Evolutionary conservation across 2,329 filamentous ascomycete species (phyloP), one percentile per base, ranked within the genome.

Genomic region (Parastagonospora avenae): DNA sequence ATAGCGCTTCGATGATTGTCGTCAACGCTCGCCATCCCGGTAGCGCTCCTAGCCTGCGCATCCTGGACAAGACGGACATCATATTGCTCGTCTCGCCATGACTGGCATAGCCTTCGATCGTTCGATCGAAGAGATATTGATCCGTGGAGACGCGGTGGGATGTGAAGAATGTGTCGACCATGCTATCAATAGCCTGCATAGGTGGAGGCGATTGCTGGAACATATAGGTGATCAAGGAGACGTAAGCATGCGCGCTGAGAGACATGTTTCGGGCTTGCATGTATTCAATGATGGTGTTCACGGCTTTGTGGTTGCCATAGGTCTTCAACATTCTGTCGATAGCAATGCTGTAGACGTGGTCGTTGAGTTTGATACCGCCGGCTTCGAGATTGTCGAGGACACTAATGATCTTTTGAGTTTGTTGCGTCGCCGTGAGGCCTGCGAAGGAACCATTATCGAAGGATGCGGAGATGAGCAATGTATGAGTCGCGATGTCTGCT

Each of bases 401-500:
- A 4, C 70, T 66, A n/a, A 78, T 62, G 6, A 91, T 78, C 14
- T 79, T 75, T 2, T 72, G 65, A 15, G 70, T 64, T 67, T 88
- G 85, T 46, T 85, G 78, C 9, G 77, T 70, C 0, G 77, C 70
- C 2, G 76, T 68, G 41, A 78, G 64, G 27, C 59, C 43, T 32
- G 73, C 64, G 36, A 84, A 72, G 60, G 55, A 75, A 65, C 62
- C 84, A 74, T 53, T 83, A 71, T 63, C 81, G 61, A 82, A 80
- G 14, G 80, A 64, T 15, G 75, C 82, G 36, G 88, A 85, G 7
- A 94, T 77, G 49, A 94, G 79, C 54, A 91, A 84, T 16, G 85
- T 89, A 70, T 90, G 90, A 0, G 91, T 94, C 5, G 81, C 82
- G n/a, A 80, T 77, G 67, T 92, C 85, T 1, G 86, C 82, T 28